Percentiles rank a stretch among this genome's conserved stretches.
Evolutionary conservation across 306 rosid species (phyloP).

Genomic region (Glycine tomentella): DNA sequence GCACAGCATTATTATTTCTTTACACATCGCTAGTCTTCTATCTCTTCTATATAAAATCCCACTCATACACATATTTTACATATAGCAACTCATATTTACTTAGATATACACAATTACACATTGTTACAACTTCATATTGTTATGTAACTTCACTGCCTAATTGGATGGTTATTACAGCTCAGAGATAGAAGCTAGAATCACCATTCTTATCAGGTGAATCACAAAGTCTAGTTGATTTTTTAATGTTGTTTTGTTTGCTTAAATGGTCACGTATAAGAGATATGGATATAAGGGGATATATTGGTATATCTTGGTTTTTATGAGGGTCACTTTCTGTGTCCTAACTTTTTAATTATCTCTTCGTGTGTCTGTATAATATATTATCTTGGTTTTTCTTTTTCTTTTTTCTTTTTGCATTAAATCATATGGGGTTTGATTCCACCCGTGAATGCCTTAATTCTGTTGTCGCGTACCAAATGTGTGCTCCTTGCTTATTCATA

Average conservation of each 20-base stretch:
- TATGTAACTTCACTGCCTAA: background rate
- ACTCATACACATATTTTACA: slow-evolving; percentile 32
- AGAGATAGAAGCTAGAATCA: background rate
- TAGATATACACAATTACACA: background rate
- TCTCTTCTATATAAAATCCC: slow-evolving; percentile 41
- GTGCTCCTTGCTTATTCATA: slow-evolving; percentile 6
- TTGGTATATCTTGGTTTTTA: background rate
- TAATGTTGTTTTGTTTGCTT: background rate
- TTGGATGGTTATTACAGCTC: slow-evolving; percentile 23
- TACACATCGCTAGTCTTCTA: background rate
- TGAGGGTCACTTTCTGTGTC: slow-evolving; percentile 39
- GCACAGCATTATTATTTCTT: slow-evolving; percentile 1
- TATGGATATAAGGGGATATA: background rate
- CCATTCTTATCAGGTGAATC: slow-evolving; percentile 49
- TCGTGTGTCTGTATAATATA: background rate
- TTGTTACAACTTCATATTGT: background rate
- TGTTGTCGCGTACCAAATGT: slow-evolving; percentile 38
- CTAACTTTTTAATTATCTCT: background rate
- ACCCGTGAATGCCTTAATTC: slow-evolving; percentile 45
- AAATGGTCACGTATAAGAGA: slow-evolving; percentile 22
- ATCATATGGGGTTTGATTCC: slow-evolving; percentile 50
- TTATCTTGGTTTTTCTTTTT: background rate
- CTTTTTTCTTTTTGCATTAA: slow-evolving; percentile 20
- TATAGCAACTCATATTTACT: slow-evolving; percentile 19
- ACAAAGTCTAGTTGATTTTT: no score